A percentile compares a stretch with the other conserved stretches of the same genome.
phyloP scores from a whole-genome alignment of 108 stramenopile genomes.

The Conticribra guillardii region DNA sequence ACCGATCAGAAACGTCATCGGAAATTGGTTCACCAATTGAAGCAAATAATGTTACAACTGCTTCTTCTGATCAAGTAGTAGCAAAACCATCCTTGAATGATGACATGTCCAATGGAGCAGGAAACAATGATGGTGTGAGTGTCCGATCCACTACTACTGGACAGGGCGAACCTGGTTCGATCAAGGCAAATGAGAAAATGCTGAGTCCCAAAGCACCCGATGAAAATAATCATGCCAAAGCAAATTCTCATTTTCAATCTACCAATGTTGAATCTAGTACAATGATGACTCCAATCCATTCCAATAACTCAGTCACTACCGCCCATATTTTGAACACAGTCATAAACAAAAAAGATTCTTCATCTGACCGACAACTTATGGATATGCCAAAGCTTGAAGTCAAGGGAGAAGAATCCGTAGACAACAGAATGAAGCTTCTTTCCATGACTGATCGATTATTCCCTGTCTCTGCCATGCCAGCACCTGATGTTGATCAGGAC shows the following conservation, averaged over 20 bases:
- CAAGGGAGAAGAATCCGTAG: not conserved
- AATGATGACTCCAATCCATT: not conserved
- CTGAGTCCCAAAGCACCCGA: too few relatives aligned
- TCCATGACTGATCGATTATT: not conserved
- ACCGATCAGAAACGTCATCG: slow-evolving; percentile 32
- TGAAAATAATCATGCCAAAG: too few relatives aligned
- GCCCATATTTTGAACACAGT: not conserved
- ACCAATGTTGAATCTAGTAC: not conserved
- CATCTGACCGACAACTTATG: not conserved
- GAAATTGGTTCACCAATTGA: slow-evolving; percentile 17
- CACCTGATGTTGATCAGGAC: slow-evolving; percentile 8
- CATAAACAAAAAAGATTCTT: not conserved
- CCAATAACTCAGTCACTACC: not conserved
- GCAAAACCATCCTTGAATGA: too few relatives aligned
- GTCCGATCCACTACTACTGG: too few relatives aligned
- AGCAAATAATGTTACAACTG: too few relatives aligned
- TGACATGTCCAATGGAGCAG: too few relatives aligned
- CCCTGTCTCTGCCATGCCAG: slow-evolving; percentile 7
- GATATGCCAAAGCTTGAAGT: not conserved
- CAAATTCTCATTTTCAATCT: too few relatives aligned
- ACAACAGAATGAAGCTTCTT: not conserved
- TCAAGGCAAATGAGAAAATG: too few relatives aligned
- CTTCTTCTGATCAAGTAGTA: too few relatives aligned
- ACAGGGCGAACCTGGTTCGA: too few relatives aligned
- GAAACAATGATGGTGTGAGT: too few relatives aligned